Percentiles rank a stretch among this genome's conserved stretches.
phyloP scores from a whole-genome alignment of 108 stramenopile species.

The Skeletonema grethae region DNA sequence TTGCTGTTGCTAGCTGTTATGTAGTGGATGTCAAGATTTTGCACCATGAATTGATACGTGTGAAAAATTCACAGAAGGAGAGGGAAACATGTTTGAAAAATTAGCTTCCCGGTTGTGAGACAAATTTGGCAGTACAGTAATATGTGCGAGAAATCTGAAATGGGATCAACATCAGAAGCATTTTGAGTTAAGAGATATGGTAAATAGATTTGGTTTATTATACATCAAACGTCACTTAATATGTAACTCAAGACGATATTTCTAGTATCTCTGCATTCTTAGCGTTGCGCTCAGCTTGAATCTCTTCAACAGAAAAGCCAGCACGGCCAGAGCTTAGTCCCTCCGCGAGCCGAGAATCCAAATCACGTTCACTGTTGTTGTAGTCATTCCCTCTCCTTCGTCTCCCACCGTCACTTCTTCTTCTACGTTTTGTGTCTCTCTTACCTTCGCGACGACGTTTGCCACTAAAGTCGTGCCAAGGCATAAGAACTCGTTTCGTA shows the following conservation, averaged over 20 bases:
- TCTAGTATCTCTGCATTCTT: slow-evolving; percentile 39
- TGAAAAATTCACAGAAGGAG: not conserved
- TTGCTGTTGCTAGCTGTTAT: not conserved
- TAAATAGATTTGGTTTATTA: too few species aligned
- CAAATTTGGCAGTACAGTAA: too few species aligned
- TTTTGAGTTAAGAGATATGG: too few species aligned
- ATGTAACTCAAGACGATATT: not conserved
- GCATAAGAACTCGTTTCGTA: slow-evolving; percentile 69
- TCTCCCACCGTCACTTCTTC: slow-evolving; percentile 29
- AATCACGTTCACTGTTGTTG: slow-evolving; percentile 15
- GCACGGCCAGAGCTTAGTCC: slow-evolving; percentile 47
- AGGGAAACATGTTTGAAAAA: not conserved
- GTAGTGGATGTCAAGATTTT: not conserved
- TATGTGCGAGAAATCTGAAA: too few species aligned
- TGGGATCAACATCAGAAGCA: too few species aligned
- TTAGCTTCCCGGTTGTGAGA: too few species aligned
- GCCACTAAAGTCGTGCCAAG: slow-evolving; percentile 61
- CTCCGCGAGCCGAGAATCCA: slow-evolving; percentile 14
- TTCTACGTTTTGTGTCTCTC: slow-evolving; percentile 30
- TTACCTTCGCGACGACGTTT: slow-evolving; percentile 15
- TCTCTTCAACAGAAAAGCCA: slow-evolving; percentile 72
- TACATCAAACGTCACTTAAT: not conserved
- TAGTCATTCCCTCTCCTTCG: slow-evolving; percentile 2
- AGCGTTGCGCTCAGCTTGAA: slow-evolving; percentile 62
- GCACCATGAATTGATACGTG: not conserved